Base-by-base conservation (phyloP, 148 eudicot species). In the Silene uniflora region DNA sequence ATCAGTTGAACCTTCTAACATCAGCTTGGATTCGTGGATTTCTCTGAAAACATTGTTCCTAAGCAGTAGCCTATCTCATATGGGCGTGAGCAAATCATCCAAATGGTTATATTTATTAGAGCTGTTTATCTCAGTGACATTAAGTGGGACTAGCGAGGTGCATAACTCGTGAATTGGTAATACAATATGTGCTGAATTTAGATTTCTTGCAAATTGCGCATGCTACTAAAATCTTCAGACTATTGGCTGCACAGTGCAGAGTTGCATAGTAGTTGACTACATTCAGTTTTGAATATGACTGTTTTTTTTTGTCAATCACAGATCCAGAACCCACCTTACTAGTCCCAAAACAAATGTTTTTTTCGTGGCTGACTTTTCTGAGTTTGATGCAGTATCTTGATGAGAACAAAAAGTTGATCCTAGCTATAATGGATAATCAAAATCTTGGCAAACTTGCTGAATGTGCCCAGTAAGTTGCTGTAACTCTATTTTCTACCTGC, bases 361-460 rank as follows among this genome's bases (percentile, higher is more conserved):
- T 18, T 72, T 47, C 12, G 6, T n/a, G 39, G 18, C 23, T 75
- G 52, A 22, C 18, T 54, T 22, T 32, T 39, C n/a, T 42, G 47
- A 16, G 58, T 65, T 35, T 66, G 60, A 67, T 87, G 88, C 89
- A 95, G 99, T 92, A 83, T 83, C 99, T 95, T 7, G 99, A 95
- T 27, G 98, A 95, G 86, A 95, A 95, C 88, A 95, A 92, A 82
- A 92, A 89, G 85, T 70, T 95, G 87, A 92, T 95, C 75, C 78
- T 95, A 81, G 98, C 97, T 65, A 95, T 95, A 67, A 66, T 95
- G 94, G 97, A 92, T 82, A 90, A 92, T 82, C 99, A 95, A 80
- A 95, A 92, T 74, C 96, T 95, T 72, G 99, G 98, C 74, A 95
- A 95, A 75, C 97, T 95, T 79, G 87, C 92, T 2, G 98, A 95